These are phyloP conservation scores for Dothiorella sarmentorum DNA, from an alignment of 2,329 filamentous ascomycete genomes.

Conservation along the genomic window DNA sequence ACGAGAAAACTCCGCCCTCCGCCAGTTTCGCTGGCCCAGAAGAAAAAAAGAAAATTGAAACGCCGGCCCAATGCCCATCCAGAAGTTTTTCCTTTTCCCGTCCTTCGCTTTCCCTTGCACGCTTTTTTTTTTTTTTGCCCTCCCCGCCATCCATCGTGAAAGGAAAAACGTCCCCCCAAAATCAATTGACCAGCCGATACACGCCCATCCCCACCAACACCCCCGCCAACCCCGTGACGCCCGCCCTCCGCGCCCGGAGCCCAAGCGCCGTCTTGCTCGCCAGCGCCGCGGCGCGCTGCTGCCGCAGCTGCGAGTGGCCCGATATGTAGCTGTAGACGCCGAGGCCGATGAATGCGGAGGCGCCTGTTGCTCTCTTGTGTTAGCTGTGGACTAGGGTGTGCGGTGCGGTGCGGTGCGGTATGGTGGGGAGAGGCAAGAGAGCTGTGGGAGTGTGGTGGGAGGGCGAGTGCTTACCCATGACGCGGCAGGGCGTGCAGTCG, in stretches of 20 bases:
- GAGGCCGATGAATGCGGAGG: conserved; percentile 44
- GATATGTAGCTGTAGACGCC: conserved; percentile 47
- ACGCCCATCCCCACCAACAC: conserved; percentile 44
- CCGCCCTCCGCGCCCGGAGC: conserved; percentile 38
- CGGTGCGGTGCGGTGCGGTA: background rate
- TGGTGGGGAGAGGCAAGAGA: background rate
- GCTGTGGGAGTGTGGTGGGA: background rate
- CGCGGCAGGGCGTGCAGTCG: conserved; percentile 68
- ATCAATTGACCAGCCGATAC: conserved; percentile 40
- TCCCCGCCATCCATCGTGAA: conserved; percentile 19
- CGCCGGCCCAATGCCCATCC: too few relatives aligned
- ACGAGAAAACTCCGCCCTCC: too few relatives aligned
- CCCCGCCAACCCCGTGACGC: conserved; percentile 40
- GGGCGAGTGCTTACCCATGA: conserved; percentile 57
- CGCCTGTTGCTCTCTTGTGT: conserved; percentile 31
- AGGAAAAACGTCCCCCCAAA: too few relatives aligned
- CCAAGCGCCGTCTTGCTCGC: conserved; percentile 40
- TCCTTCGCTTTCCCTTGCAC: background rate
- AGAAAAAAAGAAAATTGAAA: too few relatives aligned
- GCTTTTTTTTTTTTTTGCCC: background rate
- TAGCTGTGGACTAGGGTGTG: background rate
- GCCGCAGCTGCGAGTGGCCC: conserved; percentile 43
- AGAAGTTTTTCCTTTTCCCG: background rate
- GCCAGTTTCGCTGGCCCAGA: too few relatives aligned
- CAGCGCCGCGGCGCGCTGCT: conserved; percentile 30